phyloP scores from a whole-genome alignment of 768 basidiomycete species.

The Nevesoporus exiguus region DNA sequence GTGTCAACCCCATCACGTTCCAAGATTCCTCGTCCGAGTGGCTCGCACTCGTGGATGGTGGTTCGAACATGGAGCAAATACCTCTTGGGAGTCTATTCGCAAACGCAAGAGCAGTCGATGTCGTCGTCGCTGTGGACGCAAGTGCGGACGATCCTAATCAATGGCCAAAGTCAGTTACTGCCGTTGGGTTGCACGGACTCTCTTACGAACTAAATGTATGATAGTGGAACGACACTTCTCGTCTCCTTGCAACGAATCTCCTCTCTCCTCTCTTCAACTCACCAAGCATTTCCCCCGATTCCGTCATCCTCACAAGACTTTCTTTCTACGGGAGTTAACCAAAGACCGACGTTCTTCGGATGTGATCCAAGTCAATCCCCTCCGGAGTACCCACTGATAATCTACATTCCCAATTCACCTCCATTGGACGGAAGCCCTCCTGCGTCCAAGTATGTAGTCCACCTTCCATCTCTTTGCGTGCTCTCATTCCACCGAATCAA shows the following conservation, averaged over 20 bases:
- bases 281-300: conserved; percentile 63
- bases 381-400: conserved; percentile 60
- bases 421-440: conserved; percentile 58
- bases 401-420: conserved; percentile 79
- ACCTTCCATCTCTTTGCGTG: neutral
- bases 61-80: conserved; percentile 65
- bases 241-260: conserved; percentile 42
- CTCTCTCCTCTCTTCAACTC: conserved; percentile 44
- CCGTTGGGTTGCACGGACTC: neutral
- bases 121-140: conserved; percentile 72
- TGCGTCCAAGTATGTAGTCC: conserved; percentile 53
- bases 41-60: conserved; percentile 69
- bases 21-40: conserved; percentile 49
- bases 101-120: conserved; percentile 63
- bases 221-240: conserved; percentile 53
- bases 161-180: conserved; percentile 61
- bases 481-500: conserved; percentile 22
- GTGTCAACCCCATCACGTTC: conserved; percentile 46
- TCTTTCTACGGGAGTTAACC: conserved; percentile 56
- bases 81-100: conserved; percentile 72
- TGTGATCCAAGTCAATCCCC: conserved; percentile 53
- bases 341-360: conserved; percentile 76
- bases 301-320: conserved; percentile 52
- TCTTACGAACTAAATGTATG: neutral
- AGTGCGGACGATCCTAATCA: conserved; percentile 53